Conservation (phyloP, 768 basidiomycete genomes). For the Agaricus sinodeliciosus region DNA sequence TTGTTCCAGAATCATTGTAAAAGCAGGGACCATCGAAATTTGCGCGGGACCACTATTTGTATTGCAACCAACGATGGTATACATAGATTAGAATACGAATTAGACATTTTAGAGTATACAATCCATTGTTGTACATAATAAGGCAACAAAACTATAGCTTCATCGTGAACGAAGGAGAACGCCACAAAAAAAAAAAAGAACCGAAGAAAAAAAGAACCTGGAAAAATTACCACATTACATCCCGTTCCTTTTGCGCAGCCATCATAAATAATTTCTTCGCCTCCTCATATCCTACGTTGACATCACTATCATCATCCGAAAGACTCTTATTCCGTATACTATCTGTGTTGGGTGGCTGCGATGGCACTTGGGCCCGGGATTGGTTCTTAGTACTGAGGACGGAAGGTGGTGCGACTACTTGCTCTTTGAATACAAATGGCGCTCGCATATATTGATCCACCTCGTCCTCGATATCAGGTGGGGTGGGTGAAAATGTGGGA, state of each 20-base stretch:
- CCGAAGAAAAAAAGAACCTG: background rate
- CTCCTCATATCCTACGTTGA: conserved; percentile 58
- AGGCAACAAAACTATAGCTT: background rate
- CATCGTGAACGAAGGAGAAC: no score
- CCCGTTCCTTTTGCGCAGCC: conserved; percentile 34
- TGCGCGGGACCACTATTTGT: no score
- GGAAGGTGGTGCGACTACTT: background rate
- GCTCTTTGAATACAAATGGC: conserved; percentile 15
- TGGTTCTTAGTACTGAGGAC: background rate
- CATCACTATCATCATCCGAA: conserved; percentile 75
- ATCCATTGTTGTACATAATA: background rate
- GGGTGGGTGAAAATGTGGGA: conserved; percentile 70
- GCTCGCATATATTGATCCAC: conserved; percentile 25
- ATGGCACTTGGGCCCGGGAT: background rate
- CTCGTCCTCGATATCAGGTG: conserved; percentile 56
- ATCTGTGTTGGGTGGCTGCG: background rate
- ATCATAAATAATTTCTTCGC: conserved; percentile 50
- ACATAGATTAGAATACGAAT: background rate
- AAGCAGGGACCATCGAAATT: no score
- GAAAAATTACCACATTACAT: conserved; percentile 6
- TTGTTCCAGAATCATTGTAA: no score
- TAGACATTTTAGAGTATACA: background rate
- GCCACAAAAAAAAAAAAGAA: background rate
- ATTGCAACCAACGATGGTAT: no score
- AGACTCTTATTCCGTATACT: conserved; percentile 11